Base-by-base conservation (phyloP, 176 grass and related monocot genomes). In the Ensete glaucum region DNA sequence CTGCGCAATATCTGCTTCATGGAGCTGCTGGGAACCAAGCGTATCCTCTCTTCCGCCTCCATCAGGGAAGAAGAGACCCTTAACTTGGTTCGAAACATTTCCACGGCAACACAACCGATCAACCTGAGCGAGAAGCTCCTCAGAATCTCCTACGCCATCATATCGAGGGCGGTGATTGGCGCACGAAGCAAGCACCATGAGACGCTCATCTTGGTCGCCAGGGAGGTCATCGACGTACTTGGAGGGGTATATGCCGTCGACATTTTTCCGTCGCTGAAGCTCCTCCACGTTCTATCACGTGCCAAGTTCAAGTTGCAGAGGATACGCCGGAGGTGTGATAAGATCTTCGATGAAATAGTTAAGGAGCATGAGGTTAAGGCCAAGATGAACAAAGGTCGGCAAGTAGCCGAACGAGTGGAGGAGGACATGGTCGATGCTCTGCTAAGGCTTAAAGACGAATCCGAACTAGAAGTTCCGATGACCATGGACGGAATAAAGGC, bases 281-380 rank as follows among this genome's bases (percentile, higher is more conserved):
- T 66, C 24, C 9, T 87, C 12, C 71, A 80, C 23, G 15, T 53
- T 3, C 0, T 71, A 0, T 77, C 48, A 0, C 80, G 76, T 64
- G 5, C 54, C 14, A 69, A 78, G 19, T 78, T 82, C 5, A 64
- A 63, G 16, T 76, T 87, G 1, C 62, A 86, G 64, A 52, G 22
- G 54, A 81, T 82, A 72, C 76, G 82, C 5, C 60, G 78, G 48
- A 82, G 19, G 21, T 74, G 88, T 66, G 78, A 7, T 50, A 83
- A 62, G 16, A 81, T 95, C n/a, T 82, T 95, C 9, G 83, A 90
- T 11, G 77, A 82, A 64, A 84, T 88, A 26, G 84, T 88, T 74
- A 57, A 77, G 43, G 82, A 88, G 55, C 88, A 84, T 56, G 73
- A 77, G 72, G 68, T 80, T 62, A 82, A 43, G 22, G 80, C 53